Conservation (phyloP, 2,329 filamentous ascomycete species). For the Botryotinia calthae region DNA sequence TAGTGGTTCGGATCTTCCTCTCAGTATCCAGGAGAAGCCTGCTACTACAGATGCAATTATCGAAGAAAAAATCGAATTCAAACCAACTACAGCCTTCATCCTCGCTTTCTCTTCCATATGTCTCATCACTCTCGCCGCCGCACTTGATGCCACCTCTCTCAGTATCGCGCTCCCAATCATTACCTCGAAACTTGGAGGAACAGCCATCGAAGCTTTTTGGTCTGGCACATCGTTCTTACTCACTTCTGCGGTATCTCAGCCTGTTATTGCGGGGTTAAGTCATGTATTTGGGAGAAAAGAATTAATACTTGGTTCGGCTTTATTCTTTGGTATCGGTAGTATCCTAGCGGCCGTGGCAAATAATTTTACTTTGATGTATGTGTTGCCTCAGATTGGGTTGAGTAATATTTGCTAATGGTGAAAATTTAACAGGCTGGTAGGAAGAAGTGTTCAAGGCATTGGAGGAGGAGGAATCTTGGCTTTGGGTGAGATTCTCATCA, state of each 20-base stretch:
- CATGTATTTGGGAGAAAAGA: slow-evolving; percentile 45
- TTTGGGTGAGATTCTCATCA: slow-evolving; percentile 47
- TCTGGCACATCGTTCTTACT: slow-evolving; percentile 68
- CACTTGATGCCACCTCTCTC: slow-evolving; percentile 64
- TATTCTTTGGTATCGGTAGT: slow-evolving; percentile 43
- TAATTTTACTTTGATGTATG: slow-evolving; percentile 39
- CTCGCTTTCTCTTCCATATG: slow-evolving; percentile 34
- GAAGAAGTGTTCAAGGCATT: slow-evolving; percentile 48
- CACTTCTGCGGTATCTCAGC: slow-evolving; percentile 60
- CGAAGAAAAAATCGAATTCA: slow-evolving; percentile 25
- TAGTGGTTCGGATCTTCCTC: not conserved
- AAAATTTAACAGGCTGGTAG: slow-evolving; percentile 37
- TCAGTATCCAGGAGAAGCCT: not conserved
- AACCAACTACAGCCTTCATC: slow-evolving; percentile 30
- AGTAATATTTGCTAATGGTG: not conserved
- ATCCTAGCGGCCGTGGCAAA: slow-evolving; percentile 41
- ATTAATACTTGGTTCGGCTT: slow-evolving; percentile 28
- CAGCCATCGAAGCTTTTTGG: slow-evolving; percentile 66
- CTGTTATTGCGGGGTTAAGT: slow-evolving; percentile 43
- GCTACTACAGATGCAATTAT: too few relatives aligned
- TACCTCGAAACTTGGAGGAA: slow-evolving; percentile 50
- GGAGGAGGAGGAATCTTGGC: slow-evolving; percentile 51
- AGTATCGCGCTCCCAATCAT: slow-evolving; percentile 59
- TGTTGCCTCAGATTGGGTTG: not conserved
- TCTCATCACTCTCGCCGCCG: slow-evolving; percentile 58